Percentiles rank a stretch among this genome's conserved stretches.
Conservation (phyloP, 1,284 basidiomycete genomes). For the Bjerkandera adusta region DNA sequence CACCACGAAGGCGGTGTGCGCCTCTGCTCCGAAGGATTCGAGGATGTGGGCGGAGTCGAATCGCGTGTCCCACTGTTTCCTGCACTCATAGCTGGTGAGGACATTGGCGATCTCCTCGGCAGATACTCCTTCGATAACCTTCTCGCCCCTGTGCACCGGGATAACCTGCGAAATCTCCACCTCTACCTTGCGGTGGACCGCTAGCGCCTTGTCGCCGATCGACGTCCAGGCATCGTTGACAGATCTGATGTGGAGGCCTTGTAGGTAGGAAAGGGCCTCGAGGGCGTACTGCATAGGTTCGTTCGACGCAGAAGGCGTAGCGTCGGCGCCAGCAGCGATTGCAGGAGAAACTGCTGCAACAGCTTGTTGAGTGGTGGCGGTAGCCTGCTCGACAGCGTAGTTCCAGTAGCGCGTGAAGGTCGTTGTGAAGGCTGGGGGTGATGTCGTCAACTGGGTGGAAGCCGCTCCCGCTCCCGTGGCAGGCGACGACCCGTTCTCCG, state of each 20-base stretch:
- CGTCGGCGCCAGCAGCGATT: constrained; percentile 37
- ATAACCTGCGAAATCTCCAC: constrained; percentile 80
- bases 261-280: constrained; percentile 77
- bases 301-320: constrained; percentile 50
- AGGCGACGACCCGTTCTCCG: constrained; percentile 24
- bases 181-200: constrained; percentile 75
- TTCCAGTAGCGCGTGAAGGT: constrained; percentile 73
- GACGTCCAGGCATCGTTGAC: constrained; percentile 80
- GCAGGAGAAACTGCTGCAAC: constrained; percentile 70
- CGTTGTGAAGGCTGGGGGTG: constrained; percentile 63
- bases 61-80: constrained; percentile 84
- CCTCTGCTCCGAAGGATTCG: constrained; percentile 81
- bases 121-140: constrained; percentile 92
- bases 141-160: constrained; percentile 86
- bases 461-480: constrained; percentile 20
- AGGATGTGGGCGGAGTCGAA: constrained; percentile 71
- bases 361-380: constrained; percentile 67
- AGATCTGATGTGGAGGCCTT: constrained; percentile 65
- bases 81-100: constrained; percentile 68
- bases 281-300: constrained; percentile 75
- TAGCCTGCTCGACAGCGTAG: constrained; percentile 71
- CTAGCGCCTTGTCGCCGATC: constrained; percentile 79
- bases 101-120: constrained; percentile 87
- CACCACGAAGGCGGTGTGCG: constrained; percentile 67
- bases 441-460: constrained; percentile 37